Percentiles rank a stretch among this genome's conserved stretches.
Conservation (phyloP, 371 early-diverging fungal genomes). For the Mucor velutinosus region DNA sequence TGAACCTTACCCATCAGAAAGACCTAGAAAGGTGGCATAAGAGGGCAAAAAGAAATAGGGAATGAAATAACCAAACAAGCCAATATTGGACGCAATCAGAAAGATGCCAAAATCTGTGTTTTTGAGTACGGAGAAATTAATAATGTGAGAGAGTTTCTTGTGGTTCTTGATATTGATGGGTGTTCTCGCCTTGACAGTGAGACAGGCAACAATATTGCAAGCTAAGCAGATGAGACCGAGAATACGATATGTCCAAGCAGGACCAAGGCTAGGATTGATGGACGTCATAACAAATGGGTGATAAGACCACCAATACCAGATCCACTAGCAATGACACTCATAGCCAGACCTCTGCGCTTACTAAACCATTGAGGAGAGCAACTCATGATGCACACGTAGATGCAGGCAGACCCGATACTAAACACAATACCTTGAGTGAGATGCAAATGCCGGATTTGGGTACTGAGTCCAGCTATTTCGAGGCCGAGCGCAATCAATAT, state of each 20-base stretch:
- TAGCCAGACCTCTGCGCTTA: constrained; percentile 68
- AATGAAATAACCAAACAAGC: constrained; percentile 58
- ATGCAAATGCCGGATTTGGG: constrained; percentile 63
- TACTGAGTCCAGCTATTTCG: constrained; percentile 30
- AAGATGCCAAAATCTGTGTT: constrained; percentile 50
- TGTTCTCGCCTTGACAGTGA: constrained; percentile 40
- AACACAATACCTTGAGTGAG: constrained; percentile 73
- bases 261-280: constrained; percentile 57
- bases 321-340: constrained; percentile 76
- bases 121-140: constrained; percentile 44
- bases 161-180: constrained; percentile 12
- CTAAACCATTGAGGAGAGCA: constrained; percentile 79
- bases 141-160: constrained; percentile 34
- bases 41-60: constrained; percentile 62
- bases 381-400: constrained; percentile 39
- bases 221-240: constrained; percentile 55
- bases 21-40: constrained; percentile 34
- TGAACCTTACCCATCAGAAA: constrained; percentile 34
- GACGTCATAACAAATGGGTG: constrained; percentile 60
- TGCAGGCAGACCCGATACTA: constrained; percentile 65
- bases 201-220: constrained; percentile 33
- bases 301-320: constrained; percentile 79
- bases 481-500: constrained; percentile 29
- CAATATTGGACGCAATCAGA: constrained; percentile 42
- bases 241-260: constrained; percentile 60